A percentile compares a stretch with the other conserved stretches of the same genome.
These are phyloP conservation scores for Fusarium euwallaceae DNA, from an alignment of 2,329 filamentous ascomycete species.

Conservation along the genomic window DNA sequence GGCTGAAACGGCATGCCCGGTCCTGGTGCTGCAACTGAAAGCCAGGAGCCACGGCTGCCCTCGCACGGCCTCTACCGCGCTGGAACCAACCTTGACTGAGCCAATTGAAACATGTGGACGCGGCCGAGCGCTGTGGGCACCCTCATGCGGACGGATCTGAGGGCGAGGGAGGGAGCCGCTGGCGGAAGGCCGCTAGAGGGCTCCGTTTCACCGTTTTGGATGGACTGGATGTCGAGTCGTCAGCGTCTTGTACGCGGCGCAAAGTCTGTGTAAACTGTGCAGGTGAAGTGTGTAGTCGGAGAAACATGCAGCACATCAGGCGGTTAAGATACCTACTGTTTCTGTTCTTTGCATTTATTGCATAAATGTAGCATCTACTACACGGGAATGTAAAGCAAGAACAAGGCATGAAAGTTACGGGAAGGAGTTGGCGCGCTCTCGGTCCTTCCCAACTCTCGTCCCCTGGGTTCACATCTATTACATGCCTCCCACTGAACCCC, in stretches of 20 bases:
- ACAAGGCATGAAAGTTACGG: background rate
- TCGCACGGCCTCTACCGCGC: conserved; percentile 20
- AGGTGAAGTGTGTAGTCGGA: background rate
- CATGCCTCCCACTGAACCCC: background rate
- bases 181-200: background rate
- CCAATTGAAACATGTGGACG: background rate
- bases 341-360: background rate
- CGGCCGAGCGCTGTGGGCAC: background rate
- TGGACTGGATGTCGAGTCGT: background rate
- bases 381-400: background rate
- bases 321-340: background rate
- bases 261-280: background rate
- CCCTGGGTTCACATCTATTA: background rate
- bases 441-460: background rate
- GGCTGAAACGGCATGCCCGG: background rate
- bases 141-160: background rate
- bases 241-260: background rate
- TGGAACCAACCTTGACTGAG: conserved; percentile 17
- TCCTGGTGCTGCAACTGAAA: background rate
- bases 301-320: background rate
- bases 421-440: background rate
- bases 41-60: conserved; percentile 17
- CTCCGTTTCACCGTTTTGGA: conserved; percentile 30
- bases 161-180: conserved; percentile 7
- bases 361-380: background rate